Percentiles rank a stretch among this genome's conserved stretches.
Conservation (phyloP, 495 filamentous ascomycete genomes). For the Penicillium arizonense region DNA sequence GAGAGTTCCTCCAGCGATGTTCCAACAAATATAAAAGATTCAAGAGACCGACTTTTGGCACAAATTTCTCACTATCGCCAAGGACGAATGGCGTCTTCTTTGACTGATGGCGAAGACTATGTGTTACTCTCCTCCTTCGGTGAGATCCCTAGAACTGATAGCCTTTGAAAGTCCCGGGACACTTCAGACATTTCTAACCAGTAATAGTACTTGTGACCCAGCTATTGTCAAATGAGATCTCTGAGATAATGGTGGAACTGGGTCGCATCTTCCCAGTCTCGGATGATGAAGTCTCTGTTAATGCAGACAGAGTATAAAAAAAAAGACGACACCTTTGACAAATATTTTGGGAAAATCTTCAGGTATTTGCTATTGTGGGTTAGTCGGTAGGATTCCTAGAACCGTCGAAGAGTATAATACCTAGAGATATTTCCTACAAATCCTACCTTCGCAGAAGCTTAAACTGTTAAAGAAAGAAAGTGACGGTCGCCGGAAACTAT, state of each 20-base stretch:
- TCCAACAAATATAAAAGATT: constrained; percentile 75
- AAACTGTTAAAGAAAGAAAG: too few species aligned
- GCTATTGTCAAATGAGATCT: constrained; percentile 51
- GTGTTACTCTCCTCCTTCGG: constrained; percentile 70
- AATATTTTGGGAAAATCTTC: too few species aligned
- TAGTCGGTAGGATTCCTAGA: too few species aligned
- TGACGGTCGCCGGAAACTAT: too few species aligned
- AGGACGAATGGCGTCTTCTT: constrained; percentile 49
- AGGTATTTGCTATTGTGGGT: too few species aligned
- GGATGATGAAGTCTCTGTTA: constrained; percentile 56
- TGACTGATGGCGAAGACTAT: constrained; percentile 65
- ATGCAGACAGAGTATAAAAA: too few species aligned
- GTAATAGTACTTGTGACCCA: constrained; percentile 46
- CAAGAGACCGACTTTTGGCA: constrained; percentile 77
- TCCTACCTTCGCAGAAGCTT: too few species aligned
- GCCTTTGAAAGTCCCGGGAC: background rate
- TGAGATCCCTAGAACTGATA: constrained; percentile 28
- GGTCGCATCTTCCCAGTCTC: constrained; percentile 67
- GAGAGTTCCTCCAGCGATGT: constrained; percentile 89
- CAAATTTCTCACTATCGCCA: constrained; percentile 84
- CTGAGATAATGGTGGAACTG: constrained; percentile 45
- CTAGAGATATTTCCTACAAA: too few species aligned
- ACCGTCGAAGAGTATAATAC: too few species aligned
- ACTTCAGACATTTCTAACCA: constrained; percentile 15
- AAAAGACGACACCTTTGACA: too few species aligned